Conservation (phyloP, 768 basidiomycete genomes). For the Trichaptum fuscoviolaceum region DNA sequence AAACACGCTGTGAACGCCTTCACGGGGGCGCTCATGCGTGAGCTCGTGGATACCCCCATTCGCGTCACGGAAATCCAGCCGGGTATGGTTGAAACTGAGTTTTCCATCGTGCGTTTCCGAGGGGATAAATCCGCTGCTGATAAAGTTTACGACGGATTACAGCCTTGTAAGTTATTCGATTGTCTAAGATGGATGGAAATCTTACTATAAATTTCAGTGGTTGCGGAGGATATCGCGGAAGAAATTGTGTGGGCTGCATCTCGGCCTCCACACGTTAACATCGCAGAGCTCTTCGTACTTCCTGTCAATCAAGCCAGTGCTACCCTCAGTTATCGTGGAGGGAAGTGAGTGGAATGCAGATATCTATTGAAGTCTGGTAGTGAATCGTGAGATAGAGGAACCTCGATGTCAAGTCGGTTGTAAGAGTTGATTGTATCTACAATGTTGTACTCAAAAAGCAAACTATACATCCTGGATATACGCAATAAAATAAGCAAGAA, state of each 20-base stretch:
- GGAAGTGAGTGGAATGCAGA: slow-evolving; percentile 30
- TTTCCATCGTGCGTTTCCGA: slow-evolving; percentile 85
- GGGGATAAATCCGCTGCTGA: slow-evolving; percentile 80
- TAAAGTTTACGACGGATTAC: slow-evolving; percentile 85
- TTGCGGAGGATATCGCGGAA: slow-evolving; percentile 86
- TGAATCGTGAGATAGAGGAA: slow-evolving; percentile 16
- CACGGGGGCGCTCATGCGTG: slow-evolving; percentile 72
- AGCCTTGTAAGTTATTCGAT: slow-evolving; percentile 60
- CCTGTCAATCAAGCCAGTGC: slow-evolving; percentile 78
- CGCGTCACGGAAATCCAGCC: slow-evolving; percentile 94
- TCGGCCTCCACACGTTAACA: slow-evolving; percentile 87
- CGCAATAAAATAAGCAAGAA: slow-evolving; percentile 9
- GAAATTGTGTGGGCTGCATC: slow-evolving; percentile 97
- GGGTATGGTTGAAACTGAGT: slow-evolving; percentile 92
- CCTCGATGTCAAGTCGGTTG: slow-evolving; percentile 14
- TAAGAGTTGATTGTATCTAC: slow-evolving; percentile 2
- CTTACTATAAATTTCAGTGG: slow-evolving; percentile 41
- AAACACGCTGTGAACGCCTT: slow-evolving; percentile 87
- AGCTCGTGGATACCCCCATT: slow-evolving; percentile 89
- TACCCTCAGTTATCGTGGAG: slow-evolving; percentile 52
- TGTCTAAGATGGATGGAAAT: slow-evolving; percentile 1
- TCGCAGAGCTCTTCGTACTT: slow-evolving; percentile 75
- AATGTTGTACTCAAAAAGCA: not conserved
- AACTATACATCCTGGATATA: slow-evolving; percentile 6
- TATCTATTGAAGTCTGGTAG: slow-evolving; percentile 14